Evolutionary conservation across 352 stramenopile genomes (phyloP).

Genomic region (Globisporangium paddicum): DNA sequence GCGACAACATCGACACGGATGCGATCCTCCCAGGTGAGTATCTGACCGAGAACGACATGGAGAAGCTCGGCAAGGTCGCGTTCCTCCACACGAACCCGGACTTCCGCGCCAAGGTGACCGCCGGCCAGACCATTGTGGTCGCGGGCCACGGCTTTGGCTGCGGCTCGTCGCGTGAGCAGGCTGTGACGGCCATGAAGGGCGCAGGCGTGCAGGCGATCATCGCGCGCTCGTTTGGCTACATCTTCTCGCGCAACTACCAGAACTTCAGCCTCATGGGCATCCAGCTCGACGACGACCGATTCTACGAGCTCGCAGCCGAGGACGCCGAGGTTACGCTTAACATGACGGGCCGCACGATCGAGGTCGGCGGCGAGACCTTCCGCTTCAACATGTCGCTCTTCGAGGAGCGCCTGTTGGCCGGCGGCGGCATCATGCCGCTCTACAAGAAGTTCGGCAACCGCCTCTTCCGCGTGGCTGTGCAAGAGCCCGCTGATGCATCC

Average conservation of each 20-base stretch:
- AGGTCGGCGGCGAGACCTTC: constrained; percentile 68
- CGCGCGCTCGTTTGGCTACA: constrained; percentile 83
- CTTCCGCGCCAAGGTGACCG: constrained; percentile 75
- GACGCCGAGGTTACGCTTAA: constrained; percentile 75
- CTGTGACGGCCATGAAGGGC: constrained; percentile 77
- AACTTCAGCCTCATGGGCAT: constrained; percentile 85
- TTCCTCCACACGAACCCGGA: constrained; percentile 85
- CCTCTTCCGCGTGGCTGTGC: constrained; percentile 80
- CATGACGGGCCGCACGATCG: constrained; percentile 77
- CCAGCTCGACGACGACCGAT: constrained; percentile 68
- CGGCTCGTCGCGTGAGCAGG: constrained; percentile 81
- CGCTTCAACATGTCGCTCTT: constrained; percentile 88
- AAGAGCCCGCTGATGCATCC: constrained; percentile 32
- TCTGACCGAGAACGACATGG: constrained; percentile 82
- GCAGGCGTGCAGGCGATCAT: constrained; percentile 79
- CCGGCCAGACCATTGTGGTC: constrained; percentile 71
- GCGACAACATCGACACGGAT: constrained; percentile 89
- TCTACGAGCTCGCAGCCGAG: constrained; percentile 79
- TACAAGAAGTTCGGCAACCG: constrained; percentile 86
- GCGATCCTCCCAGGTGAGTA: constrained; percentile 82
- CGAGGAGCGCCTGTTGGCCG: constrained; percentile 74
- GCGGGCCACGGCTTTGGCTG: constrained; percentile 80
- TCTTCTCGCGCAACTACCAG: constrained; percentile 86
- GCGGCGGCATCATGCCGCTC: constrained; percentile 81
- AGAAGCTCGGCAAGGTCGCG: constrained; percentile 76